These are phyloP conservation scores for Carpinus fangiana DNA, from an alignment of 306 rosid species.

Conservation along the genomic window DNA sequence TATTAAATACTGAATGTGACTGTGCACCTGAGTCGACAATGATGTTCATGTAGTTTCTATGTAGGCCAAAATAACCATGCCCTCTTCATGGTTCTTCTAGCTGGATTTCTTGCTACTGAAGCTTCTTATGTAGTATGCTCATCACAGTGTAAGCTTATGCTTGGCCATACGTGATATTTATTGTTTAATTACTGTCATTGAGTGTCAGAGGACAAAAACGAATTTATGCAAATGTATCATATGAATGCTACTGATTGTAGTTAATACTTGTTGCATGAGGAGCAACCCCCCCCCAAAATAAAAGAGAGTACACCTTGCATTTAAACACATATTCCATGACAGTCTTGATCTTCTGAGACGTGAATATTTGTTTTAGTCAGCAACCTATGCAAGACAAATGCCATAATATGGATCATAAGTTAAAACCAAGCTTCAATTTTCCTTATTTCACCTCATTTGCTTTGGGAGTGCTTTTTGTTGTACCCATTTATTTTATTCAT, in stretches of 20 bases:
- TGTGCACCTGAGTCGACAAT: not conserved
- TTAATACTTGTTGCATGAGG: not conserved
- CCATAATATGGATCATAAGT: not conserved
- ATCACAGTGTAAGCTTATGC: conserved; percentile 34
- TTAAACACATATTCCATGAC: not conserved
- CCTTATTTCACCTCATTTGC: not conserved
- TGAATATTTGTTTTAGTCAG: not conserved
- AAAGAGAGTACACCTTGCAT: no score
- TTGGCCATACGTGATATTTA: not conserved
- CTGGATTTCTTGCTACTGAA: conserved; percentile 43
- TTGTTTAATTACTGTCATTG: not conserved
- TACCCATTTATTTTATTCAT: not conserved
- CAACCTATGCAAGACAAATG: not conserved
- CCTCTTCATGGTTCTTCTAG: conserved; percentile 45
- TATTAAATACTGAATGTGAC: conserved; percentile 1
- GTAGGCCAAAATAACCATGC: conserved; percentile 48
- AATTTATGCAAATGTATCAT: not conserved
- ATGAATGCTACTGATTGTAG: not conserved
- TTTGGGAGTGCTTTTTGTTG: not conserved
- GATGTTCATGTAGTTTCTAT: conserved; percentile 14
- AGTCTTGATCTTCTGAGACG: not conserved
- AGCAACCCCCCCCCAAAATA: not conserved
- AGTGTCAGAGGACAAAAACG: not conserved
- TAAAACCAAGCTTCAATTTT: not conserved
- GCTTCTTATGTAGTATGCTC: conserved; percentile 45